Evolutionary conservation across 2,329 filamentous ascomycete genomes (phyloP), one percentile per base, ranked within the genome.

Genomic region (Metarhizium robertsii): DNA sequence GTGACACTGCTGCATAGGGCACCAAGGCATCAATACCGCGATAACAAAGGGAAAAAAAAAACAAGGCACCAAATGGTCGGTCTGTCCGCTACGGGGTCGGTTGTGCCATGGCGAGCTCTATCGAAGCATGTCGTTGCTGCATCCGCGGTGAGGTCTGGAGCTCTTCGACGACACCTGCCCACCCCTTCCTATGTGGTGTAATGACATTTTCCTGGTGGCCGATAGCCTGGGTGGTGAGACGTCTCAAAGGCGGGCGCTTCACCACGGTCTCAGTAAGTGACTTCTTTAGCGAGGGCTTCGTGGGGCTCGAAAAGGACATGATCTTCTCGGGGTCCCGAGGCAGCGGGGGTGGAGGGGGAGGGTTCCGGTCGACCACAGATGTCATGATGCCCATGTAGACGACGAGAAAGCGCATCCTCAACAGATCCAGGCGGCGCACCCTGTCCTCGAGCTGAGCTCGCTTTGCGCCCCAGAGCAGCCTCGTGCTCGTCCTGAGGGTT

Each of bases 401-500:
- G 40, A 85, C 80, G 36, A 86, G 69, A 64, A 86, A 85, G 58
- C 83, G 78, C 80, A 84, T 84, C 65, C 83, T 76, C 64, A 86
- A 66, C 62, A 85, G 68, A 61, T 86, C 83, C 45, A 86, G 70
- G 50, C 81, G 73, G 55, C 79, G 75, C 54, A 85, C 71, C 53
- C 79, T 76, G 60, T 83, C 80, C 65, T 84, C 79, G 52, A 86
- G 69, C 53, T 74, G 72, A 52, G 67, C 68, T 61, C 79, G 76
- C 64, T 79, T 79, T 56, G 71, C 71, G 4, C 79, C 81, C 83
- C 83, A 86, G 30, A 85, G 69, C 1, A 85, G 58, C 52, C 82
- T 74, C 29, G 81, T 75, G 56, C 70, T 67, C 10, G 70, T 73
- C 56, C 73, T 74, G 62, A 85, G 65, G 20, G 69, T 71, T 34